phyloP scores from a whole-genome alignment of 805 yeast species.

The Wickerhamomyces subpelliculosus region DNA sequence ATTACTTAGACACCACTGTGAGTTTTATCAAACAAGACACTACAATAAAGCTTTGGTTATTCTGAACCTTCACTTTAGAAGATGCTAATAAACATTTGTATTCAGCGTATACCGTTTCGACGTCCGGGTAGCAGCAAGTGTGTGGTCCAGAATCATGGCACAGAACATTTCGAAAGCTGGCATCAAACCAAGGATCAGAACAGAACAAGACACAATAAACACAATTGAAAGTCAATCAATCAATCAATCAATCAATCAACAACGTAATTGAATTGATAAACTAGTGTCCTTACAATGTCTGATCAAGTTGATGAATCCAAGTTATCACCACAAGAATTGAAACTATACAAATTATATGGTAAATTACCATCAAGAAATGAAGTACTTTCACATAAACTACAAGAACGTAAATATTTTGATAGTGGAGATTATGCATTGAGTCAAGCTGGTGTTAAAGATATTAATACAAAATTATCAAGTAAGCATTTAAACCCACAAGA shows the following conservation, averaged over 20 bases:
- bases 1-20: no score
- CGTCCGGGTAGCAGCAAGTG: no score
- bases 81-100: no score
- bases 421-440: conserved; percentile 92
- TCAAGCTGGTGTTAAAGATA: conserved; percentile 45
- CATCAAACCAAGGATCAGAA: no score
- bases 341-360: conserved; percentile 75
- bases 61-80: no score
- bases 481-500: conserved; percentile 30
- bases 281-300: neutral
- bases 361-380: conserved; percentile 78
- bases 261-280: neutral
- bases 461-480: conserved; percentile 14
- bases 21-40: no score
- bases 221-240: no score
- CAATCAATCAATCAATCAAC: neutral
- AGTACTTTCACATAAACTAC: conserved; percentile 63
- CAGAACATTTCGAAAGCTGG: no score
- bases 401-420: conserved; percentile 88
- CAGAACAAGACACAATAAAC: no score
- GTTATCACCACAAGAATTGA: conserved; percentile 72
- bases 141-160: no score
- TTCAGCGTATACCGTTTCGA: no score
- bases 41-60: no score
- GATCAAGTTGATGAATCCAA: conserved; percentile 44